Evolutionary conservation across 2,329 filamentous ascomycete genomes (phyloP).

Genomic region (Lachnellula occidentalis): DNA sequence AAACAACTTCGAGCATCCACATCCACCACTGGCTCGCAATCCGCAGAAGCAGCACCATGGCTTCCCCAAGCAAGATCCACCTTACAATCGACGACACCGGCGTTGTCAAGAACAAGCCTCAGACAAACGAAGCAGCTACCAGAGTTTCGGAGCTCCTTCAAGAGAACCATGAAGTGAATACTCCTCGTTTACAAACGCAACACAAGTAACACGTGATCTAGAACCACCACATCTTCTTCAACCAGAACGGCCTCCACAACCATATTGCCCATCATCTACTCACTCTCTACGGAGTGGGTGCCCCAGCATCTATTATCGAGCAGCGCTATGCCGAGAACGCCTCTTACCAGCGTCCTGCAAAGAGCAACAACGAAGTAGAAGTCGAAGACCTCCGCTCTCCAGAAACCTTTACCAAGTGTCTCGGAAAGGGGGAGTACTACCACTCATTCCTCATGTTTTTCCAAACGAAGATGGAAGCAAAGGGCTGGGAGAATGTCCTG

Average conservation of each 20-base stretch:
- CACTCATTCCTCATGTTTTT: conserved; percentile 73
- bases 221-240: conserved; percentile 76
- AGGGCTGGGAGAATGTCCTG: conserved; percentile 57
- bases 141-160: conserved; percentile 66
- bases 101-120: conserved; percentile 40
- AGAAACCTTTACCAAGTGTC: conserved; percentile 47
- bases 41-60: conserved; percentile 19
- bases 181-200: not conserved
- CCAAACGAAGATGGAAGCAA: conserved; percentile 61
- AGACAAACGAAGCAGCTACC: conserved; percentile 54
- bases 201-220: conserved; percentile 35
- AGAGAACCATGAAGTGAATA: conserved; percentile 58
- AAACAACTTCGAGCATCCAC: conserved; percentile 12
- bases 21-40: conserved; percentile 13
- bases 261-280: conserved; percentile 77
- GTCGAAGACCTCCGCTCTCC: conserved; percentile 43
- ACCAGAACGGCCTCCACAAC: conserved; percentile 69
- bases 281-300: conserved; percentile 70
- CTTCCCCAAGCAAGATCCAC: conserved; percentile 37
- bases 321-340: conserved; percentile 59
- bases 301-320: conserved; percentile 53
- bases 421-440: conserved; percentile 64
- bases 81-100: conserved; percentile 46
- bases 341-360: conserved; percentile 56
- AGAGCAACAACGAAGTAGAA: conserved; percentile 25